Evolutionary conservation across 1,139 yeast species (phyloP), one percentile per base, ranked within the genome.

Genomic region (Taphrina sp.): DNA sequence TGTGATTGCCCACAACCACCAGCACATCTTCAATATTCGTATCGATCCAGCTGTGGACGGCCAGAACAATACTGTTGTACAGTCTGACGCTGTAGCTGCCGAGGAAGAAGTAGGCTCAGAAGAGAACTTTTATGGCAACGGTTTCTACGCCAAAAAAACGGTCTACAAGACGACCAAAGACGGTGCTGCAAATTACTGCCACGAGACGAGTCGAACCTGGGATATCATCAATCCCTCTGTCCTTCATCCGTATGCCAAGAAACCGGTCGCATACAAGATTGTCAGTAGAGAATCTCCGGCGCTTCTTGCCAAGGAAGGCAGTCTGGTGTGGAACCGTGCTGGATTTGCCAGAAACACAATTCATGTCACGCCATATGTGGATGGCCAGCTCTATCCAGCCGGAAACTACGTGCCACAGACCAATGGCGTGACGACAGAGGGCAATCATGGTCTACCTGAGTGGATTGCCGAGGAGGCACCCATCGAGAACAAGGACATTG

Each of bases 1-100:
- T 61, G 88, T 83, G 54, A 83, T 83, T 67, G 94, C 94, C 44
- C 92, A 85, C 72, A 83, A 85, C 70, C 94, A 85, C 70, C 94
- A 85, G 74, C 94, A 85, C 72, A 73, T 85, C 73, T 85, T 85
- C 71, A 79, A 87, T n/a, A 75, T 85, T 63, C 79, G 94, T 73
- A 68, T 85, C 63, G 86, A 85, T 67, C 92, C 94, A 63, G 79
- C 88, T 74, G 74, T 85, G 61, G 94, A 85, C 64, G 94, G 94
- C 65, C 86, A 82, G 60, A 78, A 78, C 63, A 85, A 85, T 73
- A 82, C 90, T 38, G 84, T 83, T 57, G 85, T 85, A 35, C 78
- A 78, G 61, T 76, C 81, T 54, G 94, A 85, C 66, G 88, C 86
- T 54, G 70, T 71, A 51, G 69, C 82, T 3, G 77, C 84, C 52